A percentile compares a stretch with the other conserved stretches of the same genome.
Evolutionary conservation across 768 basidiomycete species (phyloP).

Genomic region (Dacryopinax spathularia): DNA sequence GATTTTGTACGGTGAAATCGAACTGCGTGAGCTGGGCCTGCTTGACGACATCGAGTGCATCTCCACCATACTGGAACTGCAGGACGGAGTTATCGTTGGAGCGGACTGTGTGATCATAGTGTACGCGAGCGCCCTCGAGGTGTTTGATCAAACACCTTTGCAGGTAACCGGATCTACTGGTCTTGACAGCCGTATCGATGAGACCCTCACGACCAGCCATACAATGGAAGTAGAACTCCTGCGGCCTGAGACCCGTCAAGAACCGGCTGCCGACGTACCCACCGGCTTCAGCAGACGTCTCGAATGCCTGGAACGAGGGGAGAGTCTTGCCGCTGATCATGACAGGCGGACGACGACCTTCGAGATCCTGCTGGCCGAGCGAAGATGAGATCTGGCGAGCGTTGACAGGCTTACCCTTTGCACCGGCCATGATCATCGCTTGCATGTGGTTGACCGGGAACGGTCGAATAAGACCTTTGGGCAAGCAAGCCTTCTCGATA

Average conservation of each 20-base stretch:
- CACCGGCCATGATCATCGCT: conserved; percentile 93
- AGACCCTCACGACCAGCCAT: conserved; percentile 99
- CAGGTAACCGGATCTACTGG: conserved; percentile 92
- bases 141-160: conserved; percentile 98
- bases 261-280: conserved; percentile 97
- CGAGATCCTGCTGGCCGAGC: conserved; percentile 92
- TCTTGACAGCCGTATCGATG: conserved; percentile 98
- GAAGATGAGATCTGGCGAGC: conserved; percentile 96
- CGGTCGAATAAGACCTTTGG: conserved; percentile 70
- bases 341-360: conserved; percentile 94
- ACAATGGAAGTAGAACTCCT: conserved; percentile 99
- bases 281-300: conserved; percentile 95
- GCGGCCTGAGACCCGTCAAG: conserved; percentile 92
- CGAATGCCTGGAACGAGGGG: conserved; percentile 91
- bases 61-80: conserved; percentile 95
- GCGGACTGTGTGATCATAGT: conserved; percentile 96
- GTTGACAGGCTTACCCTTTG: conserved; percentile 95
- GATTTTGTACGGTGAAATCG: conserved; percentile 83
- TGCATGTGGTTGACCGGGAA: conserved; percentile 99
- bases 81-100: conserved; percentile 86
- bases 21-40: conserved; percentile 87
- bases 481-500: conserved; percentile 78
- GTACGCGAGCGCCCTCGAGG: conserved; percentile 87
- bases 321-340: conserved; percentile 99
- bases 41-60: conserved; percentile 89